These are phyloP conservation scores for Rhypophila decipiens DNA, from an alignment of 495 filamentous ascomycete genomes.

Conservation along the genomic window DNA sequence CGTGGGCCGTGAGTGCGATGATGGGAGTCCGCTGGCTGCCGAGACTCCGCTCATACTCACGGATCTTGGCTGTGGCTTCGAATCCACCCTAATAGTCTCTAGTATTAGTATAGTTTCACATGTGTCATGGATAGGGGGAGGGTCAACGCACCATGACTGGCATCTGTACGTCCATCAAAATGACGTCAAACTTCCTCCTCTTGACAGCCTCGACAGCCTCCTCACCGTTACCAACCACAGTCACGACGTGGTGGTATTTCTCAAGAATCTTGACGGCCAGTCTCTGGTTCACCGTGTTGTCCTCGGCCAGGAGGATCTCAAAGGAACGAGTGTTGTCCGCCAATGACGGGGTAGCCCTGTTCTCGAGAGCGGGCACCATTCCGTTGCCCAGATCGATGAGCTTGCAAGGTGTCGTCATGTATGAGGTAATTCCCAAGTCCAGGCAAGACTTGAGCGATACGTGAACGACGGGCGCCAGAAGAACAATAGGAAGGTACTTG, in stretches of 20 bases:
- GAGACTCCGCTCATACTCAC: constrained; percentile 80
- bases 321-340: constrained; percentile 95
- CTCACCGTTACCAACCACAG: constrained; percentile 89
- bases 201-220: constrained; percentile 89
- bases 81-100: constrained; percentile 67
- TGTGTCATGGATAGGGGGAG: constrained; percentile 4
- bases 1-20: constrained; percentile 95
- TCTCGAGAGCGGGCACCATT: constrained; percentile 96
- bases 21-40: constrained; percentile 82
- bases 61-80: constrained; percentile 94
- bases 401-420: constrained; percentile 97
- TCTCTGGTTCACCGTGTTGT: constrained; percentile 96
- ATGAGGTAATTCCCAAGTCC: constrained; percentile 93
- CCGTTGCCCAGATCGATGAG: constrained; percentile 95
- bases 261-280: constrained; percentile 95
- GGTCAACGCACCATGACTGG: constrained; percentile 73
- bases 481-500: constrained; percentile 95
- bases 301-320: constrained; percentile 91
- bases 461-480: constrained; percentile 84
- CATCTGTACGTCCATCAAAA: constrained; percentile 99
- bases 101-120: constrained; percentile 25
- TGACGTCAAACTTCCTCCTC: constrained; percentile 87
- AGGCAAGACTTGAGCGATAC: constrained; percentile 92
- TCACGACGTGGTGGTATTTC: constrained; percentile 95
- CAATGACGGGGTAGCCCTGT: constrained; percentile 82